Evolutionary conservation across 2,329 filamentous ascomycete genomes (phyloP), one percentile per base, ranked within the genome.

Genomic region (Cryphonectria naterciae): DNA sequence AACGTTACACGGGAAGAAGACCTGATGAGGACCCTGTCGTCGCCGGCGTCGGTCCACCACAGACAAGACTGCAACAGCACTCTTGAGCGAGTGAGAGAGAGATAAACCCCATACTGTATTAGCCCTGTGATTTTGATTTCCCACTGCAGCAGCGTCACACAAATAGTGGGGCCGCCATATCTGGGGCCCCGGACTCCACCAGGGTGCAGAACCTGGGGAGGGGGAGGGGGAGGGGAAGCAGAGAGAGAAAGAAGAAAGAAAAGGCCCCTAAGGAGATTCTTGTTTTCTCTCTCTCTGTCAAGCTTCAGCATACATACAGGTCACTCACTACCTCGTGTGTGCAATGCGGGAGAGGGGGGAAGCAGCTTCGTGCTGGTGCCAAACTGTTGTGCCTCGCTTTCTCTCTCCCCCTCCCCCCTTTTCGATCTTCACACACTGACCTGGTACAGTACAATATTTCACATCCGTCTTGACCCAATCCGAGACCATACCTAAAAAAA

Each of bases 141-240:
- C 19, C 7, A 49, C 46, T 49, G 46, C 46, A 49, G 46, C 54
- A 58, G 54, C 15, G 54, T 58, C 54, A 35, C 25, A 7, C n/a
- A n/a, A 10, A 49, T n/a, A 58, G 54, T 58, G 54, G 54, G 25
- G 58, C 39, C 35, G 32, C 58, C 35, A 39, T 35, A 61, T 39
- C 58, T 61, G 58, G 58, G 58, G 58, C 58, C 58, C 58, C 58
- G 58, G 58, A 61, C 58, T 61, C 35, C 32, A 61, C 58, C 58
- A 61, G 32, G 17, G 7, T 39, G 32, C 58, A 39, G 58, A 39
- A 39, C 58, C 58, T 39, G 58, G 35, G 58, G 56, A 32, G 32
- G 10, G 22, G 7, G 22, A 11, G 32, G 4, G 17, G 56, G 56
- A 4, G 4, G 54, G n/a, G 8, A 32, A 32, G 56, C 56, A 22